phyloP scores from a whole-genome alignment of 2,329 filamentous ascomycete species.

The Ceratocystis destructans region DNA sequence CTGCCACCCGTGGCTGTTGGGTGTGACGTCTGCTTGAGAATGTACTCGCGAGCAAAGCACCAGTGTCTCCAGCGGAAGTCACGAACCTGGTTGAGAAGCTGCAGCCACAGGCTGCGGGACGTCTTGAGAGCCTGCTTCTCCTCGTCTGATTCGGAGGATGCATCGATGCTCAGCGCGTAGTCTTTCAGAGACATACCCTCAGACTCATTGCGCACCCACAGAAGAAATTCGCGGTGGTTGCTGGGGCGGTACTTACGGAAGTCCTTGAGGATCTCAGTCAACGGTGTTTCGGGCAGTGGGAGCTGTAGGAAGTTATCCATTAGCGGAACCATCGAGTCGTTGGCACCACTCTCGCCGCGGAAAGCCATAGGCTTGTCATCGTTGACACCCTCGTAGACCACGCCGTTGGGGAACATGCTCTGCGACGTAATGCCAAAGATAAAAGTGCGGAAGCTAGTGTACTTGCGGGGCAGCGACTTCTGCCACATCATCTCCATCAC shows the following conservation, averaged over 20 bases:
- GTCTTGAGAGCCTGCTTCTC: constrained; percentile 33
- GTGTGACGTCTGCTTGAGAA: constrained; percentile 62
- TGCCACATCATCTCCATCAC: constrained; percentile 93
- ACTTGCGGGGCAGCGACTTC: constrained; percentile 69
- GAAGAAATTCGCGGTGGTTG: constrained; percentile 76
- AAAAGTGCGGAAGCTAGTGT: constrained; percentile 86
- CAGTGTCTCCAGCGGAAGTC: constrained; percentile 76
- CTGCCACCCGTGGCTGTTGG: constrained; percentile 69
- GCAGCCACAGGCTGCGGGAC: constrained; percentile 47
- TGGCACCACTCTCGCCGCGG: constrained; percentile 84
- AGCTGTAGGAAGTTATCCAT: constrained; percentile 79
- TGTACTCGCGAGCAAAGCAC: constrained; percentile 76
- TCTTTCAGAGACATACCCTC: constrained; percentile 40
- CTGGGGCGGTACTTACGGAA: constrained; percentile 82
- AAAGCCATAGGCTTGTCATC: constrained; percentile 59
- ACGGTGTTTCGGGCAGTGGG: constrained; percentile 74
- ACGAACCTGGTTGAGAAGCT: constrained; percentile 58
- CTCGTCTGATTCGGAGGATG: constrained; percentile 17
- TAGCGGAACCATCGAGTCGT: constrained; percentile 86
- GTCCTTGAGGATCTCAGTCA: constrained; percentile 76
- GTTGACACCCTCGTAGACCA: constrained; percentile 74
- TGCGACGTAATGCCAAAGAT: constrained; percentile 93
- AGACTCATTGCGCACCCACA: constrained; percentile 47
- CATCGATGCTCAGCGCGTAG: constrained; percentile 37
- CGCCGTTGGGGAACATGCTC: constrained; percentile 85